phyloP scores from a whole-genome alignment of 2,329 filamentous ascomycete species.

The Exophiala sp. region DNA sequence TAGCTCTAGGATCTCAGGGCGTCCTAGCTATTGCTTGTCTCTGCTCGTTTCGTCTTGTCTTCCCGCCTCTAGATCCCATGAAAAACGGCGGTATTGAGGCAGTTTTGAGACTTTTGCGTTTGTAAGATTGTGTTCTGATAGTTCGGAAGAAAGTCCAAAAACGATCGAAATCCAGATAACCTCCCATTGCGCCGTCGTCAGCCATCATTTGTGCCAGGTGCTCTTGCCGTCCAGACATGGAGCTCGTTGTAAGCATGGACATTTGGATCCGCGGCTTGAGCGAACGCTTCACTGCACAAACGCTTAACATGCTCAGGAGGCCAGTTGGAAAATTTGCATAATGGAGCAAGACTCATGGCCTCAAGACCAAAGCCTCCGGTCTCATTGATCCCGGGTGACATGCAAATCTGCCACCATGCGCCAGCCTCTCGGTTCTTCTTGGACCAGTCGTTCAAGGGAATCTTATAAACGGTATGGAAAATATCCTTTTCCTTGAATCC shows the following conservation, averaged over 20 bases:
- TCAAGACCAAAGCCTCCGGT: conserved; percentile 48
- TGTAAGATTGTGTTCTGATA: not conserved
- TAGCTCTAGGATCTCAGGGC: too few relatives aligned
- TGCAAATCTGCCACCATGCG: conserved; percentile 77
- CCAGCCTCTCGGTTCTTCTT: conserved; percentile 63
- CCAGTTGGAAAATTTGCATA: conserved; percentile 64
- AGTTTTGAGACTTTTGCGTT: not conserved
- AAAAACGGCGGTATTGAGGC: not conserved
- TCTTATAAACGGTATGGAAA: conserved; percentile 62
- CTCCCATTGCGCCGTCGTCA: not conserved
- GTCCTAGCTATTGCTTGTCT: too few relatives aligned
- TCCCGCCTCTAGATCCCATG: too few relatives aligned
- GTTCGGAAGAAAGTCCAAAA: not conserved
- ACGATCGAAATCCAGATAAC: not conserved
- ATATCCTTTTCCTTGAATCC: conserved; percentile 73
- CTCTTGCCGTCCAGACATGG: conserved; percentile 36
- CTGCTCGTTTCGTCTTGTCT: too few relatives aligned
- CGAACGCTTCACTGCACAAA: conserved; percentile 61
- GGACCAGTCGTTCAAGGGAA: conserved; percentile 74
- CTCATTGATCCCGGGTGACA: conserved; percentile 57
- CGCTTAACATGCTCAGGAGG: conserved; percentile 59
- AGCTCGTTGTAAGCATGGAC: conserved; percentile 65
- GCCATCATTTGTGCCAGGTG: conserved; percentile 7
- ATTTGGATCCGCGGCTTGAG: conserved; percentile 65
- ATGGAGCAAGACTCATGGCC: conserved; percentile 68